Conservation (phyloP, 75 land plant species). For the Cryptomeria japonica region DNA sequence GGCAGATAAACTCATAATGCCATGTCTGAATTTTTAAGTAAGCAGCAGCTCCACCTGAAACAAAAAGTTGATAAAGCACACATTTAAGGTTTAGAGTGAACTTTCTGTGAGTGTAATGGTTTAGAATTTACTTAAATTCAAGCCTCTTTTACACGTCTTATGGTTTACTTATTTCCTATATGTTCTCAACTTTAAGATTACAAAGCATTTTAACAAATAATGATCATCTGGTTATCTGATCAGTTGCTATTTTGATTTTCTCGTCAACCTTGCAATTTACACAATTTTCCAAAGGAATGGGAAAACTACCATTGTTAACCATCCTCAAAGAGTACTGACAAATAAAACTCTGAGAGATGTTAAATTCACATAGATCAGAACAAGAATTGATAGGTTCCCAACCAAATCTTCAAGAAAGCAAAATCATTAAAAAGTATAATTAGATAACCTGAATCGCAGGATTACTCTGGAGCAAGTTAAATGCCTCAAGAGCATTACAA, state of each 20-base stretch:
- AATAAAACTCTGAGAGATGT: background rate
- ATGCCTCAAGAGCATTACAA: conserved; percentile 14
- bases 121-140: background rate
- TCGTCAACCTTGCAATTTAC: background rate
- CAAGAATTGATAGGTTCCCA: background rate
- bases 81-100: background rate
- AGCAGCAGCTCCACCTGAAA: background rate
- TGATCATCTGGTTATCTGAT: background rate
- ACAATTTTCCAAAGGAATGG: background rate
- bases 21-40: background rate
- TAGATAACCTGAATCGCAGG: conserved; percentile 26
- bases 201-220: background rate
- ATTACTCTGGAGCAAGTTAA: conserved; percentile 27
- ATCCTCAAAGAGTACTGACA: background rate
- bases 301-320: background rate
- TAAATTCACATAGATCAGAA: background rate
- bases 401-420: background rate
- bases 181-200: background rate
- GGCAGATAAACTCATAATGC: background rate
- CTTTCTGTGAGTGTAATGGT: background rate
- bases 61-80: no score
- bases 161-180: background rate
- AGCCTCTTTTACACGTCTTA: background rate
- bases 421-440: background rate
- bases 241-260: background rate